Conservation (phyloP, 495 filamentous ascomycete genomes). For the Hypoxylon fuscum region DNA sequence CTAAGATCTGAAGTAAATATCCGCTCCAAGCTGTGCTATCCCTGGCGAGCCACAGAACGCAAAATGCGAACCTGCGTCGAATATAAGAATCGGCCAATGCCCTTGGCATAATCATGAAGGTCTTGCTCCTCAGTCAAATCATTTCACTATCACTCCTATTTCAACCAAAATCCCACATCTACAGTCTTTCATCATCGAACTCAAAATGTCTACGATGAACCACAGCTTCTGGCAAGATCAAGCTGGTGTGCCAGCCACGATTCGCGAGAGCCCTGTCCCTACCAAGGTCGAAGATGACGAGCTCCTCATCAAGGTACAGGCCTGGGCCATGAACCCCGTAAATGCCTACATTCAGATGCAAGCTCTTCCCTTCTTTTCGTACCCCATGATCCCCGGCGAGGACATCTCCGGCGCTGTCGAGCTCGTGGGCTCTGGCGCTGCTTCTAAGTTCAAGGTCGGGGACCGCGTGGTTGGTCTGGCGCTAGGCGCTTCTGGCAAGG, state of each 20-base stretch:
- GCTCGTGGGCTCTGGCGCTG: slow-evolving; percentile 48
- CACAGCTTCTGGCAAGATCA: slow-evolving; percentile 42
- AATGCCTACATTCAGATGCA: slow-evolving; percentile 46
- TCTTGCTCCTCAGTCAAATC: no score
- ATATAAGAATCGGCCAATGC: no score
- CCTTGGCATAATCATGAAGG: no score
- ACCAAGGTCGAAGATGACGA: slow-evolving; percentile 29
- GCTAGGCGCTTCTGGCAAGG: neutral
- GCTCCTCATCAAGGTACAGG: slow-evolving; percentile 41
- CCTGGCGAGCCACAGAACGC: no score
- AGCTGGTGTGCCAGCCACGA: slow-evolving; percentile 28
- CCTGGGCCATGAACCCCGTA: slow-evolving; percentile 49
- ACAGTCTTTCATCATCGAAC: no score
- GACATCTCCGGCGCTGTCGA: slow-evolving; percentile 61
- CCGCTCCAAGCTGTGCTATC: no score
- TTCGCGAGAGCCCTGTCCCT: slow-evolving; percentile 32
- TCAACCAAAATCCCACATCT: no score
- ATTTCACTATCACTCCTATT: no score
- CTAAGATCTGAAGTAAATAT: no score
- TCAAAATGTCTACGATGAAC: slow-evolving; percentile 30
- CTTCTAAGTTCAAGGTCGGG: slow-evolving; percentile 53
- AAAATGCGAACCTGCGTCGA: no score
- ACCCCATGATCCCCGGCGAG: slow-evolving; percentile 57
- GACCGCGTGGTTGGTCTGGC: slow-evolving; percentile 49
- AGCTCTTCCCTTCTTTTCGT: slow-evolving; percentile 39